These are phyloP conservation scores for Aechmea fasciata DNA, from an alignment of 176 grass and related monocot species.

Conservation along the genomic window DNA sequence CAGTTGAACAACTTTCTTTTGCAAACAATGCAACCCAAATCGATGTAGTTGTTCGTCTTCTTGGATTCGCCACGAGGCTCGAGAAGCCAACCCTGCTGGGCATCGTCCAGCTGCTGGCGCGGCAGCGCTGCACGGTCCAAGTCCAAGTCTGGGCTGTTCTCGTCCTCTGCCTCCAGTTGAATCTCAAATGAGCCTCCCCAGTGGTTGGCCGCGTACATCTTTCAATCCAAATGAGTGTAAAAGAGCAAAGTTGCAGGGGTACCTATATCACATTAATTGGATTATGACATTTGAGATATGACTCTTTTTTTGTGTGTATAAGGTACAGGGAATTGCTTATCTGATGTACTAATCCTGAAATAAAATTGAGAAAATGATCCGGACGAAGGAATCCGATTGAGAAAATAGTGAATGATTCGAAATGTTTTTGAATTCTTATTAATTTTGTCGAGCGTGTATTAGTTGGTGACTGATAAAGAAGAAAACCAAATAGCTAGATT, in stretches of 20 bases:
- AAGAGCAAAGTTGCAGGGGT: background rate
- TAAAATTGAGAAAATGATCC: too few species aligned
- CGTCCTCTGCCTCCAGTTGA: conserved; percentile 10
- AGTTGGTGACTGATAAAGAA: too few species aligned
- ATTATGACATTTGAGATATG: too few species aligned
- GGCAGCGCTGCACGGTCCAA: background rate
- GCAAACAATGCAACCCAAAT: conserved; percentile 8
- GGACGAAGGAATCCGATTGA: too few species aligned
- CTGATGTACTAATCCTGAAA: too few species aligned
- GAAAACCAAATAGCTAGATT: too few species aligned
- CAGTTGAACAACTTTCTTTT: conserved; percentile 1
- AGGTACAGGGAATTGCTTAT: too few species aligned
- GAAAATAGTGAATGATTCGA: too few species aligned
- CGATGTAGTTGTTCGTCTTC: conserved; percentile 14
- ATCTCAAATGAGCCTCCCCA: conserved; percentile 26
- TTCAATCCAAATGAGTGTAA: background rate
- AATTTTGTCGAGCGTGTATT: too few species aligned
- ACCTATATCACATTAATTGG: too few species aligned
- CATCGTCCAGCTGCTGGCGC: conserved; percentile 4
- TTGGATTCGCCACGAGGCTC: background rate
- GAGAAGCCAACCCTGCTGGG: conserved; percentile 20
- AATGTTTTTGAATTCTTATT: too few species aligned
- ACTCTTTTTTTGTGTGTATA: too few species aligned
- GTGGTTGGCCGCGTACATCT: conserved; percentile 11
- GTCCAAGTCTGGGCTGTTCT: conserved; percentile 12